A percentile compares a stretch with the other conserved stretches of the same genome.
These are phyloP conservation scores for Pseudotulostoma volvatum DNA, from an alignment of 495 filamentous ascomycete genomes.

Conservation along the genomic window DNA sequence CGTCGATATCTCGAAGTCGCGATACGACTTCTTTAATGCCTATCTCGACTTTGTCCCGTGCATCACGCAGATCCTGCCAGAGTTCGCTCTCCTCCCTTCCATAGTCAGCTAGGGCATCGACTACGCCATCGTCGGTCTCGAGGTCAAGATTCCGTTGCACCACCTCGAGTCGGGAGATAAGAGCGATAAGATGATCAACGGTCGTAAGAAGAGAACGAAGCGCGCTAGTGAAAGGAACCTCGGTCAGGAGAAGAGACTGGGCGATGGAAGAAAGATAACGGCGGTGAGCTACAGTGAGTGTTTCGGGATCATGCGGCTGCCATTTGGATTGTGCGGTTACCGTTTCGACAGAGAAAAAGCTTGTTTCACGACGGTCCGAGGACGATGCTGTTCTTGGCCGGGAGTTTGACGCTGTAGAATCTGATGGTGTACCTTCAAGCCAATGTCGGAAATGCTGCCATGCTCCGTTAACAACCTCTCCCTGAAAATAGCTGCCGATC, in stretches of 20 bases:
- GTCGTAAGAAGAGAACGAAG: constrained; percentile 55
- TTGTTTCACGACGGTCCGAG: constrained; percentile 1
- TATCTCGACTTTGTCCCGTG: constrained; percentile 17
- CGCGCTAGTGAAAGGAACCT: constrained; percentile 47
- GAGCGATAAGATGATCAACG: constrained; percentile 61
- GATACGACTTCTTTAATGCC: constrained; percentile 48
- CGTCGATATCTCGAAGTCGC: constrained; percentile 42
- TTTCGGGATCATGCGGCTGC: constrained; percentile 62
- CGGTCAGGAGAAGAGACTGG: constrained; percentile 54
- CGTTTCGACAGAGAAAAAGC: background rate
- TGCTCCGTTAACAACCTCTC: constrained; percentile 66
- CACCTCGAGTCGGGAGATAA: constrained; percentile 50
- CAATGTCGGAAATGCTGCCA: constrained; percentile 47
- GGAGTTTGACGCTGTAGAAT: constrained; percentile 13
- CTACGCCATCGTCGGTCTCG: constrained; percentile 61
- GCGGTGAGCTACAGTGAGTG: constrained; percentile 61
- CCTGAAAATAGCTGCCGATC: constrained; percentile 71
- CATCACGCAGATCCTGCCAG: constrained; percentile 34
- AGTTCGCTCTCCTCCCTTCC: constrained; percentile 50
- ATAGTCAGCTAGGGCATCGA: constrained; percentile 55
- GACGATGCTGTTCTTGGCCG: constrained; percentile 23
- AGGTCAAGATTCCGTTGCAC: constrained; percentile 61
- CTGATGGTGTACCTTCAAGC: constrained; percentile 26
- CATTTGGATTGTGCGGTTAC: constrained; percentile 7
- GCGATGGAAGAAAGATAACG: constrained; percentile 51